Base-by-base conservation (phyloP, 2,329 filamentous ascomycete species). In the Stachybotrys elegans region DNA sequence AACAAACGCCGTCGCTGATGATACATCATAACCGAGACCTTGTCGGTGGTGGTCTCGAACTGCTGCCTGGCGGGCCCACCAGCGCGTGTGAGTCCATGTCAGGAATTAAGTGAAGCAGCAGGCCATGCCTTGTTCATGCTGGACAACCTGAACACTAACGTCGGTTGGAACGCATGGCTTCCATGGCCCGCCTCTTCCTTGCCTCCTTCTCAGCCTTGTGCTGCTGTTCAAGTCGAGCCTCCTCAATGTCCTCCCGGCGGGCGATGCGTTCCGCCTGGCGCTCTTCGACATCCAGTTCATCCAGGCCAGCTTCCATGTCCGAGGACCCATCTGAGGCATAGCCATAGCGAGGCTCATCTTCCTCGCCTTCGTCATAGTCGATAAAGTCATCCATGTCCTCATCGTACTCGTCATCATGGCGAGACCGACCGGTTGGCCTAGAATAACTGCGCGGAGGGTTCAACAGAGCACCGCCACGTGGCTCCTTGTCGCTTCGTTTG, bases 301-400 rank as follows among this genome's bases (percentile, higher is more conserved):
- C 83, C 29, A 84, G 61, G 25, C 84, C 85, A 3, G 84, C 87
- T 61, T 90, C 86, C 84, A 90, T 90, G 54, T 88, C 86, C 6
- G 84, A 88, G 5, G 83, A 86, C 6, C 61, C 79, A 43, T 85
- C 84, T 1, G 80, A 83, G 3, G 70, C 75, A 50, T 86, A 84
- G 39, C 71, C 72, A 48, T 77, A 74, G 6, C 66, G 64, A 23
- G 63, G 68, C 7, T 66, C 62, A 12, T 51, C 61, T 3, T 60
- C 63, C 1, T 74, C 70, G 5, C 64, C 68, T 12, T 78, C 76
- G 0, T 80, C 78, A 16, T 34, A 14, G 12, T 80, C 77, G 35
- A 81, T 76, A 46, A 80, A 79, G 34, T 79, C 78, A 58, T 81
- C 78, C 50, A 81, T 81, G 48, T 81, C 78, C 49, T 81, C 78